Evolutionary conservation across 768 basidiomycete genomes (phyloP), one percentile per base, ranked within the genome.

Genomic region (Scleroderma citrinum): DNA sequence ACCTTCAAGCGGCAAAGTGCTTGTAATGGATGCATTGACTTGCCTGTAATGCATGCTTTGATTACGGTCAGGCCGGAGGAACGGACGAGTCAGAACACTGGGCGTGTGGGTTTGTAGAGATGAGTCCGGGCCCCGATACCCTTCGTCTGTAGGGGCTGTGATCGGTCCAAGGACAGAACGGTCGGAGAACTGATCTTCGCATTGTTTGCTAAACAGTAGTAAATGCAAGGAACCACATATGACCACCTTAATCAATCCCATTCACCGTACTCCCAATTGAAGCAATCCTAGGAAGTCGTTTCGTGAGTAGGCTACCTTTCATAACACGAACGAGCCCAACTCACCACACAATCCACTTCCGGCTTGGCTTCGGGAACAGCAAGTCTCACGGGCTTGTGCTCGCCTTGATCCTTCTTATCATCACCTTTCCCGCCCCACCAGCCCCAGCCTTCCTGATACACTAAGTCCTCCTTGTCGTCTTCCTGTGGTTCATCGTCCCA

Each of bases 341-440:
- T 50, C 56, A 86, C 84, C 48, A 81, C 70, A 58, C 87, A 90
- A 53, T 85, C 80, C 13, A 74, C 71, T 57, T 86, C 77, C n/a
- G 69, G 69, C 38, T 73, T 72, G 3, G 70, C 63, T 1, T 65
- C 68, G 0, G 82, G 82, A 16, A 82, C 76, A 19, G 71, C 67
- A 11, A 62, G 39, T 34, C 54, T 60, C 44, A 56, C 51, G n/a
- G 38, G 53, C 49, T 51, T 52, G 47, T 49, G 53, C 50, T 56
- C 48, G 50, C 56, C 41, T 58, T 66, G 34, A 58, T 62, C 58
- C 55, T 67, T 19, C 44, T 60, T 60, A 59, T 71, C 57, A 63
- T 64, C 49, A 4, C 26, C 26, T 57, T 67, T 44, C 63, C 56
- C 43, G 41, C 53, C 57, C 68, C 61, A 56, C 65, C 67, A 58